phyloP scores from a whole-genome alignment of 192 early-diverging fungal species.

The Backusella westeae region DNA sequence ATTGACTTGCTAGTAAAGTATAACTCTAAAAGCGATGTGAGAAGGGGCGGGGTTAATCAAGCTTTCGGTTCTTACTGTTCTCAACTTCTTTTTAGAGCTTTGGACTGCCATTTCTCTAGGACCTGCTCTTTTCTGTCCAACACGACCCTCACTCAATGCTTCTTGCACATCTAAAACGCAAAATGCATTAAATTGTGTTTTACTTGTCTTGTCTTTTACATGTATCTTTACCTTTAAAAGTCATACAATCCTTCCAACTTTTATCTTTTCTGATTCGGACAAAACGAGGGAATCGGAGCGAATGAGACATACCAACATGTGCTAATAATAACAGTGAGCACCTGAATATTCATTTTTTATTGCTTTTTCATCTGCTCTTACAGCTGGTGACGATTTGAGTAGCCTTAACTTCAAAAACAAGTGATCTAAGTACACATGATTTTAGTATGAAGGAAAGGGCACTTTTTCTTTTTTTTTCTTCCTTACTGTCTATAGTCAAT shows the following conservation, averaged over 20 bases:
- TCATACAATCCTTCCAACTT: conserved; percentile 44
- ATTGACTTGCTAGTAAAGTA: conserved; percentile 28
- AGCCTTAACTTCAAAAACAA: conserved; percentile 67
- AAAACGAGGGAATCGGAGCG: conserved; percentile 79
- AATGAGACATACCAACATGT: conserved; percentile 57
- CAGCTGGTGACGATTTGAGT: conserved; percentile 54
- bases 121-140: neutral
- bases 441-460: too few species aligned
- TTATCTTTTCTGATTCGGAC: conserved; percentile 68
- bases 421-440: conserved; percentile 28
- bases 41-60: neutral
- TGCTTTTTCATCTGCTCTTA: neutral
- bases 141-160: neutral
- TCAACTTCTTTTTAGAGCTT: neutral
- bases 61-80: neutral
- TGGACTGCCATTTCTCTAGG: neutral
- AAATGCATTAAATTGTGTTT: neutral
- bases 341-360: neutral
- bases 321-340: conserved; percentile 21
- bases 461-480: neutral
- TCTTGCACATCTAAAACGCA: neutral
- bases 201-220: neutral
- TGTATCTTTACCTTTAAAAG: conserved; percentile 29
- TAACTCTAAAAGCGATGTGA: neutral
- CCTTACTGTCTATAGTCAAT: conserved; percentile 8